Conservation (phyloP, 805 yeast species). For the Maudiozyma turicensis region DNA sequence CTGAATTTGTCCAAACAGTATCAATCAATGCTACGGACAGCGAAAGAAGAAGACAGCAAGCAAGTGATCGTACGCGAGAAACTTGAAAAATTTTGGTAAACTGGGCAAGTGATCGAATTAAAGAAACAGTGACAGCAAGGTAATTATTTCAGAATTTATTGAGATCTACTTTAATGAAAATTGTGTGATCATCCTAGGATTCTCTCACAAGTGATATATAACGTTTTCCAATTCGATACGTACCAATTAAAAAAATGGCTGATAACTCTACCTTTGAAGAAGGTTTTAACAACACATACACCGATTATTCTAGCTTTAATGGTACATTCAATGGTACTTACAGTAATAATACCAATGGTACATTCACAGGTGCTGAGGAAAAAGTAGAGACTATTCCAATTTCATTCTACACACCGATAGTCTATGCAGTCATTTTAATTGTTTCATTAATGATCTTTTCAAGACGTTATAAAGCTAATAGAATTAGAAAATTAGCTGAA, state of each 20-base stretch:
- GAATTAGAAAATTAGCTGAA: conserved; percentile 39
- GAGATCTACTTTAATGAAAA: no score
- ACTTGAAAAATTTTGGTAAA: no score
- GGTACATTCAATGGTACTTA: conserved; percentile 6
- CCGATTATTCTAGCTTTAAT: not conserved
- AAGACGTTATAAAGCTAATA: conserved; percentile 52
- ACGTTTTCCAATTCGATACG: no score
- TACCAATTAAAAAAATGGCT: not conserved
- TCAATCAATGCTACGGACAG: no score
- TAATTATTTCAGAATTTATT: no score
- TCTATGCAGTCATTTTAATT: conserved; percentile 62
- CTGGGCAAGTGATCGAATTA: no score
- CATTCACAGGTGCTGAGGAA: conserved; percentile 12
- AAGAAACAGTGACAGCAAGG: no score
- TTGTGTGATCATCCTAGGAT: no score
- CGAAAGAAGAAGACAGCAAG: no score
- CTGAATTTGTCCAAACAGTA: no score
- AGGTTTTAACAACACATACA: not conserved
- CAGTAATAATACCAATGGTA: conserved; percentile 2
- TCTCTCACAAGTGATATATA: no score
- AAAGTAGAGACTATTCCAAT: conserved; percentile 31
- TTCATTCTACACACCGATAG: conserved; percentile 61
- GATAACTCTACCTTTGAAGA: conserved; percentile 8
- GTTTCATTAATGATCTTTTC: conserved; percentile 63
- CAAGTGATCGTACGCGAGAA: no score